phyloP scores from a whole-genome alignment of 2,329 filamentous ascomycete species.

The Pyrenophora tritici-repentis region DNA sequence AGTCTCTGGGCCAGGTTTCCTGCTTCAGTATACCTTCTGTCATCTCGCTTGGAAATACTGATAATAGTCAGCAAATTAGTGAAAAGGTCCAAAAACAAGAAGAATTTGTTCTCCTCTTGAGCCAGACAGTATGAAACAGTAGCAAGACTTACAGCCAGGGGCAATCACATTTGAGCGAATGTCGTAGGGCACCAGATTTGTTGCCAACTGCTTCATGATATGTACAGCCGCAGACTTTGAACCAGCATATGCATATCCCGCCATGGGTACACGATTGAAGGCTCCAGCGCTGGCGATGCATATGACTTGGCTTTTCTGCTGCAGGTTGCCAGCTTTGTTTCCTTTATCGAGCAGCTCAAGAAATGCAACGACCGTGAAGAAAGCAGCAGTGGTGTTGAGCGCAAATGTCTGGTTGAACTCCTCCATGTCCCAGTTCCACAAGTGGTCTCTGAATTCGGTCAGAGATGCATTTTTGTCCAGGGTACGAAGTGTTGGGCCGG shows the following conservation, averaged over 20 bases:
- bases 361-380: conserved; percentile 50
- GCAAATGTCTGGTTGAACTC: conserved; percentile 34
- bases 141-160: conserved; percentile 44
- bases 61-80: neutral
- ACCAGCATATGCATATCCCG: conserved; percentile 20
- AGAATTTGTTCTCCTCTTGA: neutral
- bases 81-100: no score
- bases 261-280: conserved; percentile 21
- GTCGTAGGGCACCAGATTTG: conserved; percentile 43
- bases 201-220: conserved; percentile 56
- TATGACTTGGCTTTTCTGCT: conserved; percentile 8
- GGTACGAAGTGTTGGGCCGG: conserved; percentile 15
- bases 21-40: conserved; percentile 1
- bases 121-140: neutral
- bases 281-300: conserved; percentile 11
- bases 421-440: conserved; percentile 11
- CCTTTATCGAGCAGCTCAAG: conserved; percentile 49
- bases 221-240: conserved; percentile 48
- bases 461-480: conserved; percentile 6
- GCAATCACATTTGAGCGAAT: conserved; percentile 57
- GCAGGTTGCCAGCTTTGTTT: conserved; percentile 28
- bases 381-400: conserved; percentile 46
- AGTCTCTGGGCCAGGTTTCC: conserved; percentile 6
- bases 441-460: conserved; percentile 3
- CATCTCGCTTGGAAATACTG: conserved; percentile 25